Conservation (phyloP, 2,329 filamentous ascomycete genomes). For the Bipolaris bicolor region DNA sequence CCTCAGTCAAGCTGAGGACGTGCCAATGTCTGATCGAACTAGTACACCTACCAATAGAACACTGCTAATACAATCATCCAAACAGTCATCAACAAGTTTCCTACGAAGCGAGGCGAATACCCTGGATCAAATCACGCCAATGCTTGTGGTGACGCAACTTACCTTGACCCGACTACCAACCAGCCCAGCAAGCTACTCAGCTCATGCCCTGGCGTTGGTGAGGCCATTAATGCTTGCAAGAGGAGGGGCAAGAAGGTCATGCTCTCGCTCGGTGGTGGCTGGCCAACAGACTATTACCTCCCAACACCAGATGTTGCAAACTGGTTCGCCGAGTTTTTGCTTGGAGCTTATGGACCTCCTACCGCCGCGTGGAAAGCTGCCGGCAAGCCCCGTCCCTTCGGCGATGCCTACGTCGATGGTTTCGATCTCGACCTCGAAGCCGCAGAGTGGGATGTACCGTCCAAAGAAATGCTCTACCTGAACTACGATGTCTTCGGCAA, state of each 20-base stretch:
- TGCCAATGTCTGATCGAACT: background rate
- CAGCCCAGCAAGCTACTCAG: conserved; percentile 3
- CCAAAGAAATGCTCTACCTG: conserved; percentile 35
- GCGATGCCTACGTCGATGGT: conserved; percentile 55
- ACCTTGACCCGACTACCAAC: conserved; percentile 36
- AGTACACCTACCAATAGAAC: background rate
- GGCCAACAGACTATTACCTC: conserved; percentile 52
- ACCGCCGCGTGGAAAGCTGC: conserved; percentile 36
- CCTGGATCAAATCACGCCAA: conserved; percentile 63
- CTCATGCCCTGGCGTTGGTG: conserved; percentile 41
- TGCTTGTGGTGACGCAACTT: conserved; percentile 52
- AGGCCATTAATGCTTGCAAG: conserved; percentile 42
- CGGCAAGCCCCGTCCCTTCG: conserved; percentile 55
- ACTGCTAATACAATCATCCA: background rate
- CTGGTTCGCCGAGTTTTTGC: conserved; percentile 59
- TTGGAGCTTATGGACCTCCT: conserved; percentile 58
- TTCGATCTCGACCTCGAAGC: conserved; percentile 60
- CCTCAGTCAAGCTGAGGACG: background rate
- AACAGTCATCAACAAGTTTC: conserved; percentile 59
- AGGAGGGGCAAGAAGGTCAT: conserved; percentile 46
- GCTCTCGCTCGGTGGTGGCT: conserved; percentile 57
- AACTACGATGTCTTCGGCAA: conserved; percentile 58
- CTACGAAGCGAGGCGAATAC: conserved; percentile 54
- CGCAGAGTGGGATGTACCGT: conserved; percentile 25
- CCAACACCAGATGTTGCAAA: conserved; percentile 48